Percentiles rank a stretch among this genome's conserved stretches.
Conservation (phyloP, 257 asterid species). For the Solanum verrucosum region DNA sequence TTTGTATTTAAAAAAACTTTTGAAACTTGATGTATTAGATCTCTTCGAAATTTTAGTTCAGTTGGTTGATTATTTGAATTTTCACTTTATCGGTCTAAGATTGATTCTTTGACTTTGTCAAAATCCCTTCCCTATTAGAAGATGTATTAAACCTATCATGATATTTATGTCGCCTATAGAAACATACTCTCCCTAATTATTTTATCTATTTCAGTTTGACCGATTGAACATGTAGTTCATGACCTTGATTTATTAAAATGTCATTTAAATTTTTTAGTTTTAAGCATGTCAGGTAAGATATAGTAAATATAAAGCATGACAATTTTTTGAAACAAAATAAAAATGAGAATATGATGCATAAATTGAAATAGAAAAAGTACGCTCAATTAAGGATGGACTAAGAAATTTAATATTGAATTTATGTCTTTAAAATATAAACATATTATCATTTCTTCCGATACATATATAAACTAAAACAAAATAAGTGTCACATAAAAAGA, state of each 20-base stretch:
- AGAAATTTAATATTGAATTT: background rate
- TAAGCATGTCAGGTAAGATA: background rate
- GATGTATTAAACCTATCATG: background rate
- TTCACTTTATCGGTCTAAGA: too few species aligned
- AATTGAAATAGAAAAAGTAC: background rate
- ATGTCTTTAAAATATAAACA: background rate
- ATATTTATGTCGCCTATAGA: background rate
- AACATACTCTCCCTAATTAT: background rate
- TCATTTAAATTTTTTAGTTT: background rate
- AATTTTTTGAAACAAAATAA: background rate
- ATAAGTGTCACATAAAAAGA: background rate
- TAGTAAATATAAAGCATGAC: background rate
- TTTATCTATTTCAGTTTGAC: background rate
- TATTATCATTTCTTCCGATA: too few species aligned
- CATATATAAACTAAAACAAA: background rate
- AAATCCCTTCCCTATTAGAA: background rate
- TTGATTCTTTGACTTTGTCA: too few species aligned
- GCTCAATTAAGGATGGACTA: background rate
- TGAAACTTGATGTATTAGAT: background rate
- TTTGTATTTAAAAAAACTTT: background rate
- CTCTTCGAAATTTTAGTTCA: too few species aligned
- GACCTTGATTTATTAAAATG: background rate
- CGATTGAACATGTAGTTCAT: background rate
- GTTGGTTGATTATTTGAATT: background rate
- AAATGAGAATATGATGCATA: background rate